Evolutionary conservation across 441 rosid species (phyloP).

Genomic region (Corymbia citriodora): DNA sequence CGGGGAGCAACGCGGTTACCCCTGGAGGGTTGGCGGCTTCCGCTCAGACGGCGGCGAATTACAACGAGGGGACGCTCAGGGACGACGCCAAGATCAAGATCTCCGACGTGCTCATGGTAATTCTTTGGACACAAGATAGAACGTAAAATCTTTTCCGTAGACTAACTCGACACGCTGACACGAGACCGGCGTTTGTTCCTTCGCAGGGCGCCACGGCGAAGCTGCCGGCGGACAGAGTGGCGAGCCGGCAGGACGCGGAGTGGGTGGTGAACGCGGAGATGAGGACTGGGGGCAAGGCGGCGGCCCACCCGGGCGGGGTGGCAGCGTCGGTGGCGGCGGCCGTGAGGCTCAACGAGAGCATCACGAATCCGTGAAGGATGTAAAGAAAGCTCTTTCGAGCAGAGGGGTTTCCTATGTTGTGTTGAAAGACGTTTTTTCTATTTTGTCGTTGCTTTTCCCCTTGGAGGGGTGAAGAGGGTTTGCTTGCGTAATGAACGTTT

Average conservation of each 20-base stretch:
- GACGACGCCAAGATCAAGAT: background rate
- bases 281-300: background rate
- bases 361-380: background rate
- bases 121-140: background rate
- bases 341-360: background rate
- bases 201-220: background rate
- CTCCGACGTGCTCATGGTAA: background rate
- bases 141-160: background rate
- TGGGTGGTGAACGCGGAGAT: background rate
- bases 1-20: background rate
- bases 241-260: background rate
- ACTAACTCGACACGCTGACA: rapidly evolving
- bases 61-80: background rate
- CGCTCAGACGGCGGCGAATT: background rate
- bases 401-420: background rate
- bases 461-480: background rate
- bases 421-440: background rate
- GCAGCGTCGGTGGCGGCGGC: background rate
- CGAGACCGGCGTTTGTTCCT: background rate
- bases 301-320: background rate
- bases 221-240: background rate
- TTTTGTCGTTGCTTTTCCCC: background rate
- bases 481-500: background rate
- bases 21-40: background rate
- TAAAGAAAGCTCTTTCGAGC: background rate